Evolutionary conservation across 495 filamentous ascomycete species (phyloP), one percentile per base, ranked within the genome.

Genomic region (Parachaetomium inaequale): DNA sequence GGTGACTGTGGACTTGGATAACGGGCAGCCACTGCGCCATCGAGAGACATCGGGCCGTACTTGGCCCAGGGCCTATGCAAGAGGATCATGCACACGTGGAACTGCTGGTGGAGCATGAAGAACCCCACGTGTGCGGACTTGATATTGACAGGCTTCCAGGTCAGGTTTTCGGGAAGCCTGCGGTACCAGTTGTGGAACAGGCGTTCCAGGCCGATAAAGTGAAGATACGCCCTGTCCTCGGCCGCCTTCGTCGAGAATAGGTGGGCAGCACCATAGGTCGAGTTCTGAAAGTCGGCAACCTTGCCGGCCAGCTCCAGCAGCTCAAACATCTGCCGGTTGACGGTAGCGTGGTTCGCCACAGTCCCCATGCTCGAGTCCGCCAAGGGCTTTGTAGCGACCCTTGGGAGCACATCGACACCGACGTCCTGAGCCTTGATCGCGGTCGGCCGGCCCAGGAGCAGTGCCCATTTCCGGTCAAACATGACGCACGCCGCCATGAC

Each of bases 81-180:
- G 1, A 83, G 68, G 29, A 82, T 81, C 50, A 80, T 71, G 60
- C 72, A 75, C 19, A 74, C 70, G 56, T 84, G 77, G 60, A 82
- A 84, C 63, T 83, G 80, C 63, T 81, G 75, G 61, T 83, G 81
- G 0, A 83, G 71, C 7, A 83, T 65, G 63, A 83, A 84, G 66
- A 79, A 82, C 17, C 79, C 77, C 55, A 75, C 69, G 0, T 78
- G 81, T 0, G 81, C 81, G 2, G 72, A 67, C 53, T 78, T 74
- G 62, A 79, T 78, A 65, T 82, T 84, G 28, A 67, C 67, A 4
- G 76, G 76, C 36, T 71, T 78, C 80, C 80, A 84, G 6, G 70
- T 63, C 36, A 84, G 61, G 38, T 73, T 67, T 15, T 74, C 75
- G 38, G 81, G 81, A 10, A 84, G 67, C 12, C 76, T 62, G 21